Percentiles rank a stretch among this genome's conserved stretches.
These are phyloP conservation scores for Stagonosporopsis tanaceti DNA, from an alignment of 2,329 filamentous ascomycete genomes.

Conservation along the genomic window DNA sequence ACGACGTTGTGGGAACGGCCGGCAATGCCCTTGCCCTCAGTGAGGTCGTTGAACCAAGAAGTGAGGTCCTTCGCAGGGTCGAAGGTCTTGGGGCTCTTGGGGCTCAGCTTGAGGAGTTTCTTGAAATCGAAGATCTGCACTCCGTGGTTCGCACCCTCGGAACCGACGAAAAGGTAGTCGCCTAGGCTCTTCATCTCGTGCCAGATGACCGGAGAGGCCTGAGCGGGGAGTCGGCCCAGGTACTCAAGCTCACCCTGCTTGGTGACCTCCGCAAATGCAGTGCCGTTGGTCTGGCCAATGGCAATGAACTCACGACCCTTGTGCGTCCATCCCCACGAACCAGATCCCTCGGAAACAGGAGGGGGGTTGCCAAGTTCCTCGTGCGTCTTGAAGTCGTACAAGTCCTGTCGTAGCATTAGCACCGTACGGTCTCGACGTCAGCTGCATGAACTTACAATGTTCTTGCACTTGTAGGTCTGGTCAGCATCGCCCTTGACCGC, in stretches of 20 bases:
- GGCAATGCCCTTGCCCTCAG: conserved; percentile 26
- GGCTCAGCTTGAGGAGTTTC: conserved; percentile 47
- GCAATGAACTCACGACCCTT: conserved; percentile 63
- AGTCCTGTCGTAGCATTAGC: conserved; percentile 47
- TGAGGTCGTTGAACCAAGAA: conserved; percentile 38
- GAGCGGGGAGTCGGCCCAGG: conserved; percentile 61
- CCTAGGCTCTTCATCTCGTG: conserved; percentile 59
- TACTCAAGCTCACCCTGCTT: conserved; percentile 59
- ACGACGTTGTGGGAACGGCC: conserved; percentile 50
- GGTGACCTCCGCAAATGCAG: conserved; percentile 62
- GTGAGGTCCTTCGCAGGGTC: conserved; percentile 39
- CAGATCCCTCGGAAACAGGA: conserved; percentile 50
- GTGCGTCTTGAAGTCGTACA: conserved; percentile 66
- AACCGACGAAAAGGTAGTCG: conserved; percentile 54
- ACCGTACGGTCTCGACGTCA: not conserved
- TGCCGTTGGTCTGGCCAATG: conserved; percentile 64
- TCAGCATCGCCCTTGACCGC: conserved; percentile 49
- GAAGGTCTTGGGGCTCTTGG: conserved; percentile 44
- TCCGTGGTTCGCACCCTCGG: conserved; percentile 55
- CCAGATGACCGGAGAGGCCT: conserved; percentile 58
- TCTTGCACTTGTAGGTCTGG: conserved; percentile 53
- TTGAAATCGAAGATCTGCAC: conserved; percentile 69
- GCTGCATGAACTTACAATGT: conserved; percentile 54
- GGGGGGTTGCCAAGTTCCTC: conserved; percentile 59
- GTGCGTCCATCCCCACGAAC: conserved; percentile 63